Evolutionary conservation across 192 early-diverging fungal genomes (phyloP), one percentile per base, ranked within the genome.

Genomic region (Dissophora globulifera): DNA sequence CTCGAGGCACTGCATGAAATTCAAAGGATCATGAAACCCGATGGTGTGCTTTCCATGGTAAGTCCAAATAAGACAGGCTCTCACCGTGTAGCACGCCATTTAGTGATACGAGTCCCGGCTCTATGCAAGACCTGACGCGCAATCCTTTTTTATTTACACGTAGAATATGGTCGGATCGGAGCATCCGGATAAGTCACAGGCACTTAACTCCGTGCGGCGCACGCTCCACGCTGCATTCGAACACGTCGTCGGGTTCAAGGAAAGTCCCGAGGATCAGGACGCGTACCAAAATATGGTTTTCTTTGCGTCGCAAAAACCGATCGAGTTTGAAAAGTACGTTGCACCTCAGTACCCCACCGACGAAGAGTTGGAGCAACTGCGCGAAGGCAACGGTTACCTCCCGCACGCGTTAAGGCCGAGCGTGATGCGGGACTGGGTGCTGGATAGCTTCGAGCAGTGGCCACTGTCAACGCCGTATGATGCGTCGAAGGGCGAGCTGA

Each of bases 11-110:
- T 95, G 6, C 55, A 75, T 51, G 83, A 88, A 10, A 78, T 92
- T 68, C 80, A 82, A 47, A 78, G 87, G 23, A 88, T 94, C 29
- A 67, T 97, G 50, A 89, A 88, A 58, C 78, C 84, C 3, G 83
- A 91, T 71, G 95, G 95, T 22, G 78, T 95, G 23, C 78, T 97
- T 52, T 90, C 92, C 13, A 67, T 97, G 82, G 90, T 89, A 78
- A 32, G 78, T 66, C 47, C n/a, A n/a, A n/a, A n/a, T n/a, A n/a
- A n/a, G n/a, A n/a, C n/a, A n/a, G n/a, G n/a, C n/a, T n/a, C n/a
- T n/a, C n/a, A n/a, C n/a, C n/a, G n/a, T n/a, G n/a, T n/a, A n/a
- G n/a, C n/a, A n/a, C n/a, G n/a, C n/a, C n/a, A n/a, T n/a, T n/a
- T n/a, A n/a, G n/a, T n/a, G n/a, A n/a, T n/a, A n/a, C n/a, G n/a